These are phyloP conservation scores for Boletus coccyginus DNA, from an alignment of 768 basidiomycete genomes.

Conservation along the genomic window DNA sequence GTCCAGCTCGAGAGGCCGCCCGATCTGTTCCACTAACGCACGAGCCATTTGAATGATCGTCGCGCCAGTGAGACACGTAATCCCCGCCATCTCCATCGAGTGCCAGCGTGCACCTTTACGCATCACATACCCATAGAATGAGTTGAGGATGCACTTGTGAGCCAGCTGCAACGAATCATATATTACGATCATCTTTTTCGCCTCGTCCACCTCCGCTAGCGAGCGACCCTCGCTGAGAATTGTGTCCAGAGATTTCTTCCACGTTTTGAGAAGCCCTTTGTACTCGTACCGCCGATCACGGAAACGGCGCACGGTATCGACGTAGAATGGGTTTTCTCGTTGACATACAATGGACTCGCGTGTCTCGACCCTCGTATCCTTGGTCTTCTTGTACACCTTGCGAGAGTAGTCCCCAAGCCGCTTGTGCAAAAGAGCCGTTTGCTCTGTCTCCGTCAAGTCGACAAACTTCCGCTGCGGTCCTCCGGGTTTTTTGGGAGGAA, in stretches of 20 bases:
- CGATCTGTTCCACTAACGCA: slow-evolving; percentile 95
- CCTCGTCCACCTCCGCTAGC: slow-evolving; percentile 89
- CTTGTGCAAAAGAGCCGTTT: slow-evolving; percentile 91
- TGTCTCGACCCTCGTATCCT: slow-evolving; percentile 93
- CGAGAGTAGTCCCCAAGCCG: slow-evolving; percentile 97
- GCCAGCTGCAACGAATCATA: slow-evolving; percentile 99
- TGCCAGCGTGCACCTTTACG: slow-evolving; percentile 99
- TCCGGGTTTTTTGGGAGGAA: slow-evolving; percentile 77
- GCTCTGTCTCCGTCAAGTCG: slow-evolving; percentile 82
- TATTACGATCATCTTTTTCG: slow-evolving; percentile 97
- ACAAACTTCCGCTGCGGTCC: slow-evolving; percentile 75
- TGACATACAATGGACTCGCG: slow-evolving; percentile 97
- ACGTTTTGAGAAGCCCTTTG: slow-evolving; percentile 96
- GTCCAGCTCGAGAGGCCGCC: slow-evolving; percentile 94
- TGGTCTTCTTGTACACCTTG: slow-evolving; percentile 98
- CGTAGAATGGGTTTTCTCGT: slow-evolving; percentile 97
- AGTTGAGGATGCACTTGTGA: slow-evolving; percentile 99
- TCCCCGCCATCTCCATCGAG: slow-evolving; percentile 99
- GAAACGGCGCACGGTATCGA: slow-evolving; percentile 96
- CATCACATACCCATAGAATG: slow-evolving; percentile 99
- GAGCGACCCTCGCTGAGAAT: slow-evolving; percentile 64
- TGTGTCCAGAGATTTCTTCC: slow-evolving; percentile 96
- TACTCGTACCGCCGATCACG: slow-evolving; percentile 98
- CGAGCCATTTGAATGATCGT: slow-evolving; percentile 99
- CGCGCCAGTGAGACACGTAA: slow-evolving; percentile 96